phyloP scores from a whole-genome alignment of 192 early-diverging fungal species.

The Mortierella hygrophila region DNA sequence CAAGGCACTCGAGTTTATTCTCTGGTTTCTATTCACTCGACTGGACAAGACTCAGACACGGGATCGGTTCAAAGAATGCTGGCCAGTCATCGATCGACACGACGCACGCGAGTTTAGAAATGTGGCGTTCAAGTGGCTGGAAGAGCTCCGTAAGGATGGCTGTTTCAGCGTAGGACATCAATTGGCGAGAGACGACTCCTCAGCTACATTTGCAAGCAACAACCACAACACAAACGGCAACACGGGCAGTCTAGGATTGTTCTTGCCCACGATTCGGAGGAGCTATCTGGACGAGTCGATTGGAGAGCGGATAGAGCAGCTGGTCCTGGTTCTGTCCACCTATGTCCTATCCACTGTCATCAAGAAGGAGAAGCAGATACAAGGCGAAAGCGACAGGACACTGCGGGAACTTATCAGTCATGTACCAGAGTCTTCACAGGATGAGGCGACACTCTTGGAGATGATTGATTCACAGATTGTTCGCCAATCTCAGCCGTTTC shows the following conservation, averaged over 20 bases:
- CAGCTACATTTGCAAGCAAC: neutral
- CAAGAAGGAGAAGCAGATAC: neutral
- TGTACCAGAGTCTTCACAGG: neutral
- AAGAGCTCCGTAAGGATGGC: constrained; percentile 65
- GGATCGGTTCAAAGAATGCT: constrained; percentile 64
- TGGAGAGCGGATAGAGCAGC: constrained; percentile 40
- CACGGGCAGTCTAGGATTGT: constrained; percentile 15
- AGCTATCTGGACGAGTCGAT: constrained; percentile 53
- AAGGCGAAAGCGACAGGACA: neutral
- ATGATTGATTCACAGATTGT: constrained; percentile 23
- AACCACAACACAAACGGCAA: neutral
- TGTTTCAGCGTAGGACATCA: constrained; percentile 38
- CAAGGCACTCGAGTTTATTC: constrained; percentile 68
- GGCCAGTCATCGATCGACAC: constrained; percentile 66
- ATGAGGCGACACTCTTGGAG: constrained; percentile 9
- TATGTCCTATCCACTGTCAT: constrained; percentile 25
- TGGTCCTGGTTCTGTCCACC: constrained; percentile 42
- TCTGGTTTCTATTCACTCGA: constrained; percentile 65
- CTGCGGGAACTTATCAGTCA: neutral
- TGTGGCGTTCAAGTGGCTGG: constrained; percentile 69
- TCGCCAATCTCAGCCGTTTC: neutral
- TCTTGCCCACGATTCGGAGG: constrained; percentile 42
- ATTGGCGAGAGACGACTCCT: neutral
- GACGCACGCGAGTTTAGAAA: constrained; percentile 70
- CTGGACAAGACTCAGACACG: constrained; percentile 54